Percentiles rank a stretch among this genome's conserved stretches.
phyloP scores from a whole-genome alignment of 2,329 filamentous ascomycete species.

The Microcera coccophila region DNA sequence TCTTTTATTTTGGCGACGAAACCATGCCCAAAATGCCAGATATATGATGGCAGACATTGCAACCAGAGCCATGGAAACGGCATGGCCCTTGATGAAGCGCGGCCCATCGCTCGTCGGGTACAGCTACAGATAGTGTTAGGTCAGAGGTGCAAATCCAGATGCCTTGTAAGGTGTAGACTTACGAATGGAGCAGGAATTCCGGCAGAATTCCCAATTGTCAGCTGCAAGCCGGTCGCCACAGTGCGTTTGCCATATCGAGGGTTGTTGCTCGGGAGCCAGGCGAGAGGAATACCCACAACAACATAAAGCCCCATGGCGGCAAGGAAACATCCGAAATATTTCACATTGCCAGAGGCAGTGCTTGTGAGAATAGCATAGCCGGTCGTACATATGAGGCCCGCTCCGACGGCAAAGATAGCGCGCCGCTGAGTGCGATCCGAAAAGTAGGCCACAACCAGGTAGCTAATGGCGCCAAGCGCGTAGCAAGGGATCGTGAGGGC shows the following conservation, averaged over 20 bases:
- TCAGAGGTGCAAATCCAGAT: no score
- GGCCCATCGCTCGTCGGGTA: constrained; percentile 36
- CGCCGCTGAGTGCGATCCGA: constrained; percentile 56
- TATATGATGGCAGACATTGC: constrained; percentile 44
- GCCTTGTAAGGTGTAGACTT: constrained; percentile 2
- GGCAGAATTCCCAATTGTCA: constrained; percentile 60
- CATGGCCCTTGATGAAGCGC: constrained; percentile 47
- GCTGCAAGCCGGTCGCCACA: constrained; percentile 56
- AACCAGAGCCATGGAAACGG: constrained; percentile 45
- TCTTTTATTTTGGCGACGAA: constrained; percentile 34
- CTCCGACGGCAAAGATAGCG: constrained; percentile 50
- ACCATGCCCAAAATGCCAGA: constrained; percentile 30
- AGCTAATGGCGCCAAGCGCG: constrained; percentile 56
- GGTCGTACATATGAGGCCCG: constrained; percentile 47
- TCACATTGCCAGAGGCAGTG: constrained; percentile 48
- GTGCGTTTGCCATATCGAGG: constrained; percentile 63
- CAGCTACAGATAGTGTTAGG: constrained; percentile 16
- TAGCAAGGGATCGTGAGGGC: constrained; percentile 68
- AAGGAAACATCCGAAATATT: constrained; percentile 61
- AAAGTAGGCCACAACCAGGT: constrained; percentile 52
- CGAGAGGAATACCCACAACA: constrained; percentile 35
- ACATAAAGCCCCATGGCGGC: constrained; percentile 59
- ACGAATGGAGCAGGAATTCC: constrained; percentile 60
- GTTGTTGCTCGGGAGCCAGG: constrained; percentile 51
- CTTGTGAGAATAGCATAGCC: constrained; percentile 60